Percentiles rank a stretch among this genome's conserved stretches.
Evolutionary conservation across 352 stramenopile genomes (phyloP).

Genomic region (Pythium vanterpoolii): DNA sequence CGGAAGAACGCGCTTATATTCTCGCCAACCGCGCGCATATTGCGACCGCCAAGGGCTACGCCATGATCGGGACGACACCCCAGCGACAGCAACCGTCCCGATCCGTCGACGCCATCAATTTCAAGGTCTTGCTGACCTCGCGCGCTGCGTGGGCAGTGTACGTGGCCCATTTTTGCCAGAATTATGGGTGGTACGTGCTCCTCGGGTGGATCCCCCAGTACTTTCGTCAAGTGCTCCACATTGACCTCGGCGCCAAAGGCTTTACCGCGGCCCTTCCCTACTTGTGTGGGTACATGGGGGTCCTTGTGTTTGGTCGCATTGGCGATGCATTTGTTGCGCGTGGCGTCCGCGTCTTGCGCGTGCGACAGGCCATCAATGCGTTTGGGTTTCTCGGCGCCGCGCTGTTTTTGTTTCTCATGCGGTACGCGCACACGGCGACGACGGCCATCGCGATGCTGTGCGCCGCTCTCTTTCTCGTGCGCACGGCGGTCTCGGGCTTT

Average conservation of each 20-base stretch:
- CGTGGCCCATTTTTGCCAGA: conserved; percentile 82
- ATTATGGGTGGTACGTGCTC: conserved; percentile 88
- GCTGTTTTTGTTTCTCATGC: conserved; percentile 65
- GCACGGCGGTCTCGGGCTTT: conserved; percentile 73
- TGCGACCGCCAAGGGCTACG: conserved; percentile 13
- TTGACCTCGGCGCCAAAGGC: conserved; percentile 68
- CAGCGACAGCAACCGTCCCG: neutral
- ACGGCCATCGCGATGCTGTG: conserved; percentile 65
- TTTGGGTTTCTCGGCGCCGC: conserved; percentile 71
- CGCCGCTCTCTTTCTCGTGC: conserved; percentile 73
- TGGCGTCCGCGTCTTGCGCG: conserved; percentile 63
- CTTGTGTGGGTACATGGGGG: conserved; percentile 72
- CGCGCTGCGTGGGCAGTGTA: conserved; percentile 81
- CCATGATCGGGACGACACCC: conserved; percentile 1
- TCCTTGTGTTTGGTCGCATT: conserved; percentile 65
- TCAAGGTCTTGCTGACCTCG: conserved; percentile 59
- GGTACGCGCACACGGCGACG: conserved; percentile 51
- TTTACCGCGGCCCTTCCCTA: conserved; percentile 73
- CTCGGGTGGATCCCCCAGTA: conserved; percentile 88
- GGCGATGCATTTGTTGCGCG: conserved; percentile 64
- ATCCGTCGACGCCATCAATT: conserved; percentile 51
- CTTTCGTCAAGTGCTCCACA: conserved; percentile 73
- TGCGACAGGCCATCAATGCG: conserved; percentile 77
- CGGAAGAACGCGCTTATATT: conserved; percentile 61
- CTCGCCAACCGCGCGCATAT: conserved; percentile 49